phyloP scores from a whole-genome alignment of 176 grass and related monocot species.

The Puya raimondii region DNA sequence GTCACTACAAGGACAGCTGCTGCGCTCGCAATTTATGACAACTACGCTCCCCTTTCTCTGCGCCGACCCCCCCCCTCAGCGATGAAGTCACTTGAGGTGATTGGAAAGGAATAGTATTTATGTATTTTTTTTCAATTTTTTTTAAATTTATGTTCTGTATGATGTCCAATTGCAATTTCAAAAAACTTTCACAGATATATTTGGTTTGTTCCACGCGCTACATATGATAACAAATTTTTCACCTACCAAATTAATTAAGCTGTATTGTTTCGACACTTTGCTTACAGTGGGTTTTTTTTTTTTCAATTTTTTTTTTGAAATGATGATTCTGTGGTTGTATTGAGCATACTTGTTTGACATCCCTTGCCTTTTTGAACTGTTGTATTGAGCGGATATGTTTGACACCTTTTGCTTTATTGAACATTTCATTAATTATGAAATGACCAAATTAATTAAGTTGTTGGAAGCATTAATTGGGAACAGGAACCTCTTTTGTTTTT shows the following conservation, averaged over 20 bases:
- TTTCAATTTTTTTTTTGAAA: conserved; percentile 15
- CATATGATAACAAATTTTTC: conserved; percentile 26
- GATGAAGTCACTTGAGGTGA: conserved; percentile 20
- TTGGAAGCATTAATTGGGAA: no score
- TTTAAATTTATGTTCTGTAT: background rate
- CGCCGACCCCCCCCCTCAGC: background rate
- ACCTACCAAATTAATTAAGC: background rate
- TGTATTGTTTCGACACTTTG: background rate
- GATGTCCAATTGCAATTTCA: conserved; percentile 27
- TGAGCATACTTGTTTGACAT: conserved; percentile 16
- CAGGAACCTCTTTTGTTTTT: no score
- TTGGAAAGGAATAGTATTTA: conserved; percentile 14
- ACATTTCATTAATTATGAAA: no score
- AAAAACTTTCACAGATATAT: conserved; percentile 13
- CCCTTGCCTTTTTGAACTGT: conserved; percentile 11
- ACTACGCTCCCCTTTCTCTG: conserved; percentile 14
- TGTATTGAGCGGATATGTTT: conserved; percentile 7
- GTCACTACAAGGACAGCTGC: background rate
- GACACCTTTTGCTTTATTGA: background rate
- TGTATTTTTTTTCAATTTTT: no score
- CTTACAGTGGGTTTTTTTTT: background rate
- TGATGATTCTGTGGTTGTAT: conserved; percentile 7
- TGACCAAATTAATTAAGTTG: no score
- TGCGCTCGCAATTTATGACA: conserved; percentile 13
- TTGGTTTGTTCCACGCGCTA: background rate